These are phyloP conservation scores for Termitomyces sp. DNA, from an alignment of 768 basidiomycete genomes.

Conservation along the genomic window DNA sequence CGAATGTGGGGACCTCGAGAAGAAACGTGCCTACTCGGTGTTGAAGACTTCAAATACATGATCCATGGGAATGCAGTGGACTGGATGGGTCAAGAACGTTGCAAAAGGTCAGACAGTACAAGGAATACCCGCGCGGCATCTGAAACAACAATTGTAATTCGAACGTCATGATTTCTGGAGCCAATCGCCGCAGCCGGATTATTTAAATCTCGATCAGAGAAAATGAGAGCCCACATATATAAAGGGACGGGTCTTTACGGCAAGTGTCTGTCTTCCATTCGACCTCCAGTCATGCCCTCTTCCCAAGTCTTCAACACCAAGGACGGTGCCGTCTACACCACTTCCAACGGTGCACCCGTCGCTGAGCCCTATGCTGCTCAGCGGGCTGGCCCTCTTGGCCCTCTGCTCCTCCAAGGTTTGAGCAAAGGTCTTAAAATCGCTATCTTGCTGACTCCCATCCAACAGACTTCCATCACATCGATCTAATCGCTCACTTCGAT, in stretches of 20 bases:
- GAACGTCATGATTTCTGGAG: not conserved
- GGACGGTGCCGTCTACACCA: constrained; percentile 71
- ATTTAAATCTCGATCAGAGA: not conserved
- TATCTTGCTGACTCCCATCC: not conserved
- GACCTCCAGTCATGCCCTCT: constrained; percentile 18
- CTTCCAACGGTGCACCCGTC: constrained; percentile 78
- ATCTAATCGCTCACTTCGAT: constrained; percentile 88
- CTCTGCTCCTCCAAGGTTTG: constrained; percentile 84
- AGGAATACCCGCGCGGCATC: not conserved
- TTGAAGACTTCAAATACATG: not conserved
- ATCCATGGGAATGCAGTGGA: not conserved
- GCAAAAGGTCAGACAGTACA: not conserved
- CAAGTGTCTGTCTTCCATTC: not conserved
- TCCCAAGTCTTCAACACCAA: constrained; percentile 45
- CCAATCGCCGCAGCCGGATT: constrained; percentile 2
- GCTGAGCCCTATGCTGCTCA: constrained; percentile 74
- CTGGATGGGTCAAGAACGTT: not conserved
- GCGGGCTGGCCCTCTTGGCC: constrained; percentile 67
- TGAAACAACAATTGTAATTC: not conserved
- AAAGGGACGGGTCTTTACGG: not conserved
- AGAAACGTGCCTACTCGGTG: not conserved
- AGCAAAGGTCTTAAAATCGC: not conserved
- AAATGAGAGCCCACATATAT: not conserved
- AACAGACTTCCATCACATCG: constrained; percentile 83
- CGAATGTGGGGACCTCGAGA: not conserved